Percentiles rank a stretch among this genome's conserved stretches.
These are phyloP conservation scores for Fusarium agapanthi DNA, from an alignment of 2,329 filamentous ascomycete species.

Conservation along the genomic window DNA sequence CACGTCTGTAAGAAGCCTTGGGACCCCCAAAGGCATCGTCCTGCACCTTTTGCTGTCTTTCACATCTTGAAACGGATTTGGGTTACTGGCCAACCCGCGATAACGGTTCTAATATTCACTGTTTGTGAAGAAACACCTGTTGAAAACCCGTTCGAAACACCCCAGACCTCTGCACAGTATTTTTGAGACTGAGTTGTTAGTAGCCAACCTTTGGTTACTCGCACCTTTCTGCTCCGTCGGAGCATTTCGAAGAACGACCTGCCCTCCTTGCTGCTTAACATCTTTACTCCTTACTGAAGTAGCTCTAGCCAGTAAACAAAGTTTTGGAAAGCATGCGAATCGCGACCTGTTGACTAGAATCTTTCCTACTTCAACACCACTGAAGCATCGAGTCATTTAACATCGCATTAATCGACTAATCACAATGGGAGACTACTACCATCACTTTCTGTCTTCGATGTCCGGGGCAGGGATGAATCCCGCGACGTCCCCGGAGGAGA, in stretches of 20 bases:
- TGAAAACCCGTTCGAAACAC: constrained; percentile 21
- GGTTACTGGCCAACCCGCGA: constrained; percentile 18
- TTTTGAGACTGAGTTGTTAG: background rate
- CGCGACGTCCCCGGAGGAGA: constrained; percentile 51
- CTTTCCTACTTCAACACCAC: constrained; percentile 6
- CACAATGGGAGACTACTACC: constrained; percentile 65
- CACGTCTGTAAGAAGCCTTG: background rate
- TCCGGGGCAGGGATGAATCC: constrained; percentile 54
- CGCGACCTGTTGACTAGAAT: constrained; percentile 3
- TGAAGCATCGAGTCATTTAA: constrained; percentile 11
- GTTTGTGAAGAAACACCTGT: constrained; percentile 24
- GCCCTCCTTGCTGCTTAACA: constrained; percentile 4
- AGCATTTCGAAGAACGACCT: constrained; percentile 13
- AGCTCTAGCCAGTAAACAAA: constrained; percentile 11
- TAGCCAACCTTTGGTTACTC: constrained; percentile 7
- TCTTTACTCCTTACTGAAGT: background rate
- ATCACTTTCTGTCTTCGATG: constrained; percentile 63
- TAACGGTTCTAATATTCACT: constrained; percentile 22
- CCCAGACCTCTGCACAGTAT: constrained; percentile 5
- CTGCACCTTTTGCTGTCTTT: constrained; percentile 26
- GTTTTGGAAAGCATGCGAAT: constrained; percentile 37
- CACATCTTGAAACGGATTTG: constrained; percentile 26
- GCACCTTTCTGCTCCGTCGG: background rate
- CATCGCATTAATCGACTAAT: constrained; percentile 4
- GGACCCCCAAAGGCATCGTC: background rate